Evolutionary conservation across 768 basidiomycete species (phyloP), one percentile per base, ranked within the genome.

Genomic region (Dioszegia hungarica): DNA sequence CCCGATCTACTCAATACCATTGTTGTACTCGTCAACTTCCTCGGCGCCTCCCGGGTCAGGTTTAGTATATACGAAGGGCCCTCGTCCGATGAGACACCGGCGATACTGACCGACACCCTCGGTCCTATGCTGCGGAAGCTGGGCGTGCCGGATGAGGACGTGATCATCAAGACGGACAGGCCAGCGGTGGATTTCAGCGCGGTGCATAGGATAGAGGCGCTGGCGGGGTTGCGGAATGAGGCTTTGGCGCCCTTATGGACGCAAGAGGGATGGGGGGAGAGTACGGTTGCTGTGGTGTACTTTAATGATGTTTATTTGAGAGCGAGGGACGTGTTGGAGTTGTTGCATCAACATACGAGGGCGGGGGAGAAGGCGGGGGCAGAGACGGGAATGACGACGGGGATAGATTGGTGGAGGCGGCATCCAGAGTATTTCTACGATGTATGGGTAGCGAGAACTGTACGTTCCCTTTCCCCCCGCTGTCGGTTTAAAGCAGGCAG

Each of bases 51-150:
- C 12, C 41, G 56, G 11, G 37, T 74, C 25, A 48, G 63, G 10
- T 68, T 76, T 50, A 65, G 66, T 4, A 67, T 76, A 24, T 58
- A 74, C 19, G 75, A 76, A 62, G 75, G 75, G 47, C 75, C 75
- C 0, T 70, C 67, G 6, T 52, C 54, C 33, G 75, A 76, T 43
- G 57, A 64, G 15, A 74, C 75, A 9, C 59, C 75, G 14, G 28
- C 51, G 5, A 54, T 67, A 4, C 50, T 76, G 20, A 54, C 59
- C 11, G 37, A 52, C 19, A 63, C 66, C 22, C 56, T 76, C 1
- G 27, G 62, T 4, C 71, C 75, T 1, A 27, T 66, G 1, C 59
- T 74, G 0, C 29, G 57, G 0, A 43, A 58, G 3, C 48, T 76
- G 6, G 71, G 69, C 2, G 59, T 76, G 1, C 66, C 67, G 6